Base-by-base conservation (phyloP, 2,329 filamentous ascomycete genomes). In the Hypoxylon sp. region DNA sequence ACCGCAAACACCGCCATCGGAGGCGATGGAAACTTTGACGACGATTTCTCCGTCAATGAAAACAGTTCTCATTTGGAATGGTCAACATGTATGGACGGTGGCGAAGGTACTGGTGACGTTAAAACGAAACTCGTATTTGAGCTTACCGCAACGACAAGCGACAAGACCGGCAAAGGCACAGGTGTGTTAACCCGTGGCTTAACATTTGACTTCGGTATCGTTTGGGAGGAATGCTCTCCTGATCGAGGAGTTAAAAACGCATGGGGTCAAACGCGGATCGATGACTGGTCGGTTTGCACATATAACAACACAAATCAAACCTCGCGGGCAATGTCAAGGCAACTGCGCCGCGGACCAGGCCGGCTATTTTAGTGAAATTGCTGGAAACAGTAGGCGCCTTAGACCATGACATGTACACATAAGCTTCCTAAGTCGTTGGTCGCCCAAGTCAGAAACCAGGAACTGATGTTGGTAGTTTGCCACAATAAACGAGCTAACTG, bases 41-140 rank as follows among this genome's bases (percentile, higher is more conserved):
- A 53, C 8, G 51, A 67, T 31, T 71, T 72, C 47, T 52, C 63
- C 26, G 55, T 50, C 5, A 59, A 14, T 33, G 53, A 35, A 10
- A 62, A 55, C 11, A 61, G 22, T n/a, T 53, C 64, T 10, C 46
- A 63, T 5, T 17, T 67, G 11, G 60, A 65, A 13, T 72, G 70
- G 70, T 71, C 70, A 37, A 63, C 63, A 5, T 72, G 68, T 26
- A 71, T 72, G 67, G 67, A 72, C 37, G 70, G 70, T 14, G 62
- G 65, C 14, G 70, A 72, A 50, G 70, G 70, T 1, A 54, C 47
- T 1, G 70, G 70, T 26, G 65, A 64, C 57, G 59, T 54, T 17
- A 70, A 71, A 52, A 72, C 70, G 10, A 70, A 72, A 58, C 59
- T 72, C 5, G 33, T 33, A 13, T 65, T 72, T 14, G 24, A 3